Evolutionary conservation across 306 rosid genomes (phyloP).

Genomic region (Arachis stenosperma): DNA sequence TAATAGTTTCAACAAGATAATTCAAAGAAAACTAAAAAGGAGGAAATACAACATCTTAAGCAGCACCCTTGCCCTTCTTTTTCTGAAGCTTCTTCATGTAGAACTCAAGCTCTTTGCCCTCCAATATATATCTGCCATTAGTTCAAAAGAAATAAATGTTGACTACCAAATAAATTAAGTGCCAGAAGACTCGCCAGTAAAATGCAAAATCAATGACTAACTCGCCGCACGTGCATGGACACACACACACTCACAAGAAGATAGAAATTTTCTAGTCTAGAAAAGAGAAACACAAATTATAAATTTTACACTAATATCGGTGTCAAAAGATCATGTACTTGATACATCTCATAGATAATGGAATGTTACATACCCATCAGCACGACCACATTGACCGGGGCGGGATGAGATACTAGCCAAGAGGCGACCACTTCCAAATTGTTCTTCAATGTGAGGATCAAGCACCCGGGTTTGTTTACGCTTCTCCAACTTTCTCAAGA

Average conservation of each 20-base stretch:
- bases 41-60: constrained; percentile 41
- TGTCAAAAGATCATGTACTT: not conserved
- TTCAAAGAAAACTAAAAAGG: not conserved
- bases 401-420: constrained; percentile 67
- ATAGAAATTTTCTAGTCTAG: too few relatives aligned
- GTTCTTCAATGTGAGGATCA: constrained; percentile 63
- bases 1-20: constrained; percentile 15
- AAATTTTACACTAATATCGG: not conserved
- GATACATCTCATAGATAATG: not conserved
- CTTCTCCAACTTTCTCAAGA: constrained; percentile 59
- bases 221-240: too few relatives aligned
- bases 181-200: not conserved
- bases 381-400: constrained; percentile 71
- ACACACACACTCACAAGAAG: too few relatives aligned
- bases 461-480: constrained; percentile 51
- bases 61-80: constrained; percentile 71
- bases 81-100: constrained; percentile 73
- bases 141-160: constrained; percentile 13
- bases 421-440: constrained; percentile 62
- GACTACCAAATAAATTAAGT: constrained; percentile 3
- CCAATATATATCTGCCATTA: constrained; percentile 62
- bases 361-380: constrained; percentile 56
- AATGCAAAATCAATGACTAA: not conserved
- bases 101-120: constrained; percentile 78
- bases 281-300: not conserved